Evolutionary conservation across 2,329 filamentous ascomycete species (phyloP), one percentile per base, ranked within the genome.

Genomic region (Teratosphaeria zuluensis): DNA sequence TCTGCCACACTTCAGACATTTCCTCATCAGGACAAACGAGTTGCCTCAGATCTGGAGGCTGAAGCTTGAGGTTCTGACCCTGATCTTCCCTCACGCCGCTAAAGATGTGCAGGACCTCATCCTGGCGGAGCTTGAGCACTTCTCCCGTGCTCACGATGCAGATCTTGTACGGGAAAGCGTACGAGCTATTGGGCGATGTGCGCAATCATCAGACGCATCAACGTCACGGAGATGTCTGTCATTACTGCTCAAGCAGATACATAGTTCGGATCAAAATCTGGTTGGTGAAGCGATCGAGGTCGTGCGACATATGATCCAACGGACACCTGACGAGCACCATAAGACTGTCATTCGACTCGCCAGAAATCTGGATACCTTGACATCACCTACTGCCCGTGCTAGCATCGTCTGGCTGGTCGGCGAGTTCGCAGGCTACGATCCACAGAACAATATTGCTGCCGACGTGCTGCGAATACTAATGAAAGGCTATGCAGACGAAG

Each of bases 361-460:
- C 5, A 94, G 91, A 74, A 92, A 96, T 62, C 82, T 99, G 1
- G 94, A 96, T 69, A 88, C 87, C 3, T 89, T 91, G 1, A 90
- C 88, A 0, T 92, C 94, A 61, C 86, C 94, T 1, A 87, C 91
- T 61, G 94, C 94, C 3, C 83, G 94, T 64, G 94, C 94, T 2
- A 96, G 90, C 55, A 96, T 99, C 63, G 88, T 99, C 66, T 99
- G 94, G 94, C 83, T 99, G 0, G 92, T 97, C 0, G 94, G 94
- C 53, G 94, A 99, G 73, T 97, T 95, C 67, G 85, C 92, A 0
- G 90, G 90, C 0, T 84, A 90, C 58, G 83, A 86, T 35, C 56
- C 62, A 9, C 86, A 92, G 60, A 86, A 94, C 70, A 95, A 95
- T 67, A 92, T 99, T 61, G 94, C 94, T 0, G 86, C 92, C 0